A percentile compares a stretch with the other conserved stretches of the same genome.
phyloP scores from a whole-genome alignment of 352 stramenopile species.

The Pilasporangium apinafurcum region DNA sequence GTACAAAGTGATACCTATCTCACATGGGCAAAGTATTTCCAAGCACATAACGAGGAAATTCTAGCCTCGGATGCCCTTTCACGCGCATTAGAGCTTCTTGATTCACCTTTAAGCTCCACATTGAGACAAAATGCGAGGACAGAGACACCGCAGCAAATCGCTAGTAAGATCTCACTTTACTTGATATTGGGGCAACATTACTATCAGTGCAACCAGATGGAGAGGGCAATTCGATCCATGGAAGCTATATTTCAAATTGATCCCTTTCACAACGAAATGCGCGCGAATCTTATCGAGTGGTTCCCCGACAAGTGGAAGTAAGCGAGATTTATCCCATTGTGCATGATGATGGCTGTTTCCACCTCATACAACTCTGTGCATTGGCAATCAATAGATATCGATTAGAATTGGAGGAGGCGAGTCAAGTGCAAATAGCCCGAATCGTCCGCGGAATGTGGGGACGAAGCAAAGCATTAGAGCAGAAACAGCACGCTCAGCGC shows the following conservation, averaged over 20 bases:
- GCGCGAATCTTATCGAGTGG: conserved; percentile 42
- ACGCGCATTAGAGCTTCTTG: conserved; percentile 43
- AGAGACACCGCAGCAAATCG: conserved; percentile 11
- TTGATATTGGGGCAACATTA: conserved; percentile 51
- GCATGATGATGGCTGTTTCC: too few species aligned
- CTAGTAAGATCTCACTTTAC: conserved; percentile 35
- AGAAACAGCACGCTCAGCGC: conserved; percentile 12
- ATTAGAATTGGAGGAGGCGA: conserved; percentile 58
- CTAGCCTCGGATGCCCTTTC: conserved; percentile 43
- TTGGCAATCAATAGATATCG: conserved; percentile 21
- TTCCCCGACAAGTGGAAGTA: conserved; percentile 73
- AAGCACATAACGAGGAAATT: conserved; percentile 32
- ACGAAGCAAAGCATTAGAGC: conserved; percentile 12
- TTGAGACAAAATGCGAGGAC: conserved; percentile 1
- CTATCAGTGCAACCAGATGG: conserved; percentile 77
- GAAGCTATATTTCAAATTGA: conserved; percentile 58
- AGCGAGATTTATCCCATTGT: too few species aligned
- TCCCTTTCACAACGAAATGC: conserved; percentile 45
- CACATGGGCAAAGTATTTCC: conserved; percentile 41
- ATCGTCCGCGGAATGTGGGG: conserved; percentile 59
- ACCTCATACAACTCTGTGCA: not conserved
- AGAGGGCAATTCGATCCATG: conserved; percentile 63
- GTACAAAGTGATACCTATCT: conserved; percentile 34
- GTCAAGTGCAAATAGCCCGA: conserved; percentile 58
- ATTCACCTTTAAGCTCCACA: conserved; percentile 2